Percentiles rank a stretch among this genome's conserved stretches.
Evolutionary conservation across 371 early-diverging fungal genomes (phyloP).

Genomic region (Syncephalastrum racemosum): DNA sequence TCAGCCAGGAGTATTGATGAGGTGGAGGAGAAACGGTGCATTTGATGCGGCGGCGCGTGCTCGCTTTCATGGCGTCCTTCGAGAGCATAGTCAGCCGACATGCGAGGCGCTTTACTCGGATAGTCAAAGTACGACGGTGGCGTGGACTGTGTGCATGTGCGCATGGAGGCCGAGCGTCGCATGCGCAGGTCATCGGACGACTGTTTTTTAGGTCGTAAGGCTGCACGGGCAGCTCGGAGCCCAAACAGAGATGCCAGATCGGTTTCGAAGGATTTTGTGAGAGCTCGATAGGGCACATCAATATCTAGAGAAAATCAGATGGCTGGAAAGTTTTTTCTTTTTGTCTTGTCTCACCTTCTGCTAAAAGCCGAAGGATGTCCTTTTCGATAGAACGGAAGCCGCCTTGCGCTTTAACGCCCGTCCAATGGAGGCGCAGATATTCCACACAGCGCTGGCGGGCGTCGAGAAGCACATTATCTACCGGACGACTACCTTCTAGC

Average conservation of each 20-base stretch:
- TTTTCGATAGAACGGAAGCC: constrained; percentile 39
- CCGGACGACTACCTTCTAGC: constrained; percentile 39
- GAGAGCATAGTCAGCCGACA: constrained; percentile 1
- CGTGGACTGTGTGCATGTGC: too few species aligned
- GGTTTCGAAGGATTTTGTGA: constrained; percentile 33
- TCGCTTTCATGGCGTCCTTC: not conserved
- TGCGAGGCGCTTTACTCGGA: constrained; percentile 1
- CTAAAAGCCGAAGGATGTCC: constrained; percentile 25
- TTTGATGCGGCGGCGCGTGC: too few species aligned
- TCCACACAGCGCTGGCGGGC: constrained; percentile 31
- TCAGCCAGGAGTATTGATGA: constrained; percentile 14
- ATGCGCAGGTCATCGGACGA: not conserved
- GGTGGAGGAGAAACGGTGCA: too few species aligned
- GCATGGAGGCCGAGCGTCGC: too few species aligned
- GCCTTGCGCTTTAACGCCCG: constrained; percentile 31
- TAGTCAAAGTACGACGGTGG: constrained; percentile 1
- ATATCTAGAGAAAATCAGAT: constrained; percentile 18
- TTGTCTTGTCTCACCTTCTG: constrained; percentile 31
- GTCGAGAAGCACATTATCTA: constrained; percentile 39
- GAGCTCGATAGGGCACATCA: constrained; percentile 33
- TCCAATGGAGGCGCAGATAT: constrained; percentile 31
- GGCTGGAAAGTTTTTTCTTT: not conserved
- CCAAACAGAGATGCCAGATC: constrained; percentile 30
- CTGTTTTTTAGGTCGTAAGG: constrained; percentile 5
- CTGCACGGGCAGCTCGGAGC: constrained; percentile 16